Evolutionary conservation across 2,329 filamentous ascomycete species (phyloP).

Genomic region (Simplicillium aogashimaense): DNA sequence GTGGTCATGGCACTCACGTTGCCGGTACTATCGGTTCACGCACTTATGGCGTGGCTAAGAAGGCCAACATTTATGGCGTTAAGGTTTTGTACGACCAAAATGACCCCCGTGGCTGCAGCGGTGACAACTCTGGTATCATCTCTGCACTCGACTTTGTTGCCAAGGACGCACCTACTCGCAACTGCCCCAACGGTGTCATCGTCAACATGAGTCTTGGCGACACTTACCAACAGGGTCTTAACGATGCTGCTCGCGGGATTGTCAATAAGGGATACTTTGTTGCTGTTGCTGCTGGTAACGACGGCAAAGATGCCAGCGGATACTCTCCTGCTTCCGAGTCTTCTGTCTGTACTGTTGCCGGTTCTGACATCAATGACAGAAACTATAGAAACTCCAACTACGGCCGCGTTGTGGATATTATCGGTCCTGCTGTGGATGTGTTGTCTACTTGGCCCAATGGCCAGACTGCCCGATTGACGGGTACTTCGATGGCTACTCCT

Average conservation of each 20-base stretch:
- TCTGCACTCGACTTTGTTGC: slow-evolving; percentile 20
- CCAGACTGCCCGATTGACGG: slow-evolving; percentile 20
- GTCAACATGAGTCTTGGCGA: slow-evolving; percentile 30
- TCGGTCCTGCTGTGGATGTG: not conserved
- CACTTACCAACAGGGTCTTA: slow-evolving; percentile 6
- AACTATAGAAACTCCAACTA: slow-evolving; percentile 31
- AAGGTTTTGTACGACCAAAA: slow-evolving; percentile 23
- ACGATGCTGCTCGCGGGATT: slow-evolving; percentile 24
- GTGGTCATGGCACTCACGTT: slow-evolving; percentile 25
- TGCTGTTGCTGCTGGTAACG: slow-evolving; percentile 11
- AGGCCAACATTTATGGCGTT: slow-evolving; percentile 25
- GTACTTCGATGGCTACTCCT: slow-evolving; percentile 37
- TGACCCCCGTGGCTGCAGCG: slow-evolving; percentile 3
- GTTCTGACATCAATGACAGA: slow-evolving; percentile 17
- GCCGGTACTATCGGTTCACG: slow-evolving; percentile 12
- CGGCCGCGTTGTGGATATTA: slow-evolving; percentile 41
- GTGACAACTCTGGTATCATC: slow-evolving; percentile 12
- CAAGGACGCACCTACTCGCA: slow-evolving; percentile 15
- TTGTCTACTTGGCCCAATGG: not conserved
- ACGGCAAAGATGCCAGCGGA: slow-evolving; percentile 3
- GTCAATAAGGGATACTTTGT: slow-evolving; percentile 9
- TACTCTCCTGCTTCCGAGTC: slow-evolving; percentile 11
- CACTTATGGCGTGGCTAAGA: slow-evolving; percentile 22
- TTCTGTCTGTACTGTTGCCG: slow-evolving; percentile 12
- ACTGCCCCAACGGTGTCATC: slow-evolving; percentile 21